A percentile compares a stretch with the other conserved stretches of the same genome.
Evolutionary conservation across 2,329 filamentous ascomycete genomes (phyloP).

Genomic region (Botrytis fragariae): DNA sequence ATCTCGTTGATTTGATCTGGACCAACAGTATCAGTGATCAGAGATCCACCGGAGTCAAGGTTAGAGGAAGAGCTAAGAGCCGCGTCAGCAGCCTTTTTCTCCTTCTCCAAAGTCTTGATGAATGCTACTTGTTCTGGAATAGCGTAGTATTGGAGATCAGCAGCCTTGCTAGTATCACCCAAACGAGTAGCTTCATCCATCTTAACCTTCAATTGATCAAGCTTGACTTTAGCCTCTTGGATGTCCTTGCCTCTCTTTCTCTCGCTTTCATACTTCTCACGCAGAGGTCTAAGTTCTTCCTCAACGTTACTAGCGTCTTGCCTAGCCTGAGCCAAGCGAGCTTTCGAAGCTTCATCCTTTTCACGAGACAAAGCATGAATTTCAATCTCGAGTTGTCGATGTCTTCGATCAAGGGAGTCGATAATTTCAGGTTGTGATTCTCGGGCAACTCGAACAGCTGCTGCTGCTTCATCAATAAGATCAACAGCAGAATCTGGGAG

Average conservation of each 20-base stretch:
- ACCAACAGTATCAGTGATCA: conserved; percentile 90
- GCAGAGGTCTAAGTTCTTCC: conserved; percentile 86
- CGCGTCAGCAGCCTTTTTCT: conserved; percentile 76
- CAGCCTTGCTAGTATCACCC: conserved; percentile 80
- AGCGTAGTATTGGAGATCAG: conserved; percentile 94
- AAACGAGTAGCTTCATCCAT: conserved; percentile 88
- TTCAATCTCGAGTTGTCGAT: conserved; percentile 92
- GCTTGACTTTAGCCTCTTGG: conserved; percentile 91
- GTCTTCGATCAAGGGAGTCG: conserved; percentile 86
- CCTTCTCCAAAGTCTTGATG: conserved; percentile 77
- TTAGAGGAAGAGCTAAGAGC: conserved; percentile 54
- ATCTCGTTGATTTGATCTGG: conserved; percentile 99
- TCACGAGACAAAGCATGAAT: conserved; percentile 93
- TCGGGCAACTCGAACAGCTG: conserved; percentile 90
- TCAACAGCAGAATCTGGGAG: conserved; percentile 97
- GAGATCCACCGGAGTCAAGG: conserved; percentile 62
- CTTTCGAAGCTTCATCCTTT: conserved; percentile 87
- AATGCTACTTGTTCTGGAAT: conserved; percentile 85
- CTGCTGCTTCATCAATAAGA: conserved; percentile 91
- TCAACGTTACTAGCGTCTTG: conserved; percentile 92
- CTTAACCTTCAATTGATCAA: conserved; percentile 88
- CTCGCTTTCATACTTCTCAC: conserved; percentile 94
- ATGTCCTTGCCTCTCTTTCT: conserved; percentile 88
- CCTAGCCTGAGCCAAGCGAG: conserved; percentile 76
- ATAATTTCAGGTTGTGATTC: conserved; percentile 96